Conservation (phyloP, 2,329 filamentous ascomycete genomes). For the Colletotrichum simmondsii region DNA sequence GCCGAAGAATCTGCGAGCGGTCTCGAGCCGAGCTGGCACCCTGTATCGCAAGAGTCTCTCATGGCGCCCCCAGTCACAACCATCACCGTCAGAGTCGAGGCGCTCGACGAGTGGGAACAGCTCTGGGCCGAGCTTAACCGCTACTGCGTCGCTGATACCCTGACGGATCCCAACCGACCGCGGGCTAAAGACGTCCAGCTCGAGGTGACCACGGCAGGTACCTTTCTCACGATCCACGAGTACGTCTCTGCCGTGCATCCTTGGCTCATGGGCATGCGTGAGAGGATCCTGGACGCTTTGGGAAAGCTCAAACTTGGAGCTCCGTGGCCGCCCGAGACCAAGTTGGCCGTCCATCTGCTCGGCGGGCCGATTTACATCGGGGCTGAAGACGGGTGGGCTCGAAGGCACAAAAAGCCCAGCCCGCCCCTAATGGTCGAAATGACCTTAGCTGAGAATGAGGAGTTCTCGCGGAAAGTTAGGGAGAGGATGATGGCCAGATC, state of each 20-base stretch:
- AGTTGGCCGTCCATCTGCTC: neutral
- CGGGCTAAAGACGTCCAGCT: constrained; percentile 18
- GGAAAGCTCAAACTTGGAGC: neutral
- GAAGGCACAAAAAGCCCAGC: neutral
- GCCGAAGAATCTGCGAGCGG: neutral
- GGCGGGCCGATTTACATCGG: neutral
- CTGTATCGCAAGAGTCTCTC: constrained; percentile 33
- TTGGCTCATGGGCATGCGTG: constrained; percentile 33
- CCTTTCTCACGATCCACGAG: constrained; percentile 38
- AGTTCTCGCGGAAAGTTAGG: neutral
- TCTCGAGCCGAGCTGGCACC: constrained; percentile 20
- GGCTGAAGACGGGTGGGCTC: neutral
- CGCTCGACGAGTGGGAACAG: neutral
- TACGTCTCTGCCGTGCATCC: constrained; percentile 37
- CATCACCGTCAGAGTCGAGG: constrained; percentile 6
- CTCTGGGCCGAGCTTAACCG: neutral
- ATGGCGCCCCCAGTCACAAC: constrained; percentile 5
- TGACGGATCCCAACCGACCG: constrained; percentile 4
- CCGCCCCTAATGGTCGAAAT: no score
- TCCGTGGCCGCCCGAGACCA: no score
- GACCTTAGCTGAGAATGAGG: neutral
- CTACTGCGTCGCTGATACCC: neutral
- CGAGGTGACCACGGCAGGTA: constrained; percentile 26
- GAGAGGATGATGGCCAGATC: neutral
- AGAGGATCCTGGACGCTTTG: constrained; percentile 8